Percentiles rank a stretch among this genome's conserved stretches.
Evolutionary conservation across 2,329 filamentous ascomycete genomes (phyloP).

Genomic region (Cercospora sojina): DNA sequence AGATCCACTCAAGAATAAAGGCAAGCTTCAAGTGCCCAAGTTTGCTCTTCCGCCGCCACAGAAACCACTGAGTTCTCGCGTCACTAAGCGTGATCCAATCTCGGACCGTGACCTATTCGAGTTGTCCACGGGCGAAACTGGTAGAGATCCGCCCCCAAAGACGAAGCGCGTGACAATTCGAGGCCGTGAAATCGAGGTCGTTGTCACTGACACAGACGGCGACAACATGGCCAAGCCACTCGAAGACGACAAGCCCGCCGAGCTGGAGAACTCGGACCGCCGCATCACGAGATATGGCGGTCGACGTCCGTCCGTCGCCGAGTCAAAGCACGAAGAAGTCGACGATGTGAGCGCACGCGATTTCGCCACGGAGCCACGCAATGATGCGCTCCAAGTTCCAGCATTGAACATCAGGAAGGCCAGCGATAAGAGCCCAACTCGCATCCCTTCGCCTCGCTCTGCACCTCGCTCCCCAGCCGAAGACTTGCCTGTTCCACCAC

Average conservation of each 20-base stretch:
- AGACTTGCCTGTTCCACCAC: not conserved
- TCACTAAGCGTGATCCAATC: not conserved
- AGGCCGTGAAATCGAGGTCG: slow-evolving; percentile 11
- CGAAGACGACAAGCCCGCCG: not conserved
- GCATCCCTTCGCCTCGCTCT: slow-evolving; percentile 8
- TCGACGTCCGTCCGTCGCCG: slow-evolving; percentile 11
- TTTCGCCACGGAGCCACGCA: slow-evolving; percentile 7
- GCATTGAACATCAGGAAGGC: slow-evolving; percentile 7
- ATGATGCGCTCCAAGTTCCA: slow-evolving; percentile 8
- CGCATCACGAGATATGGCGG: slow-evolving; percentile 8
- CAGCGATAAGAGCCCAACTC: not conserved
- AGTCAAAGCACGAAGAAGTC: slow-evolving; percentile 14
- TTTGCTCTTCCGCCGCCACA: slow-evolving; percentile 4
- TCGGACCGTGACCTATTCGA: not conserved
- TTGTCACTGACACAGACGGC: slow-evolving; percentile 1
- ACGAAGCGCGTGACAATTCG: not conserved
- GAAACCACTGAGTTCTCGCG: not conserved
- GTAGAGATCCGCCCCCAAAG: not conserved
- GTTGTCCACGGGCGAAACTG: not conserved
- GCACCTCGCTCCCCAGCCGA: slow-evolving; percentile 3
- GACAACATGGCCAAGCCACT: not conserved
- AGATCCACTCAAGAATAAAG: not conserved
- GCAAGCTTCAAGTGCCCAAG: not conserved
- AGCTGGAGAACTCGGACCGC: not conserved
- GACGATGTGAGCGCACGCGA: slow-evolving; percentile 3